Conservation (phyloP, 1,284 basidiomycete genomes). For the Fistulina hepatica region DNA sequence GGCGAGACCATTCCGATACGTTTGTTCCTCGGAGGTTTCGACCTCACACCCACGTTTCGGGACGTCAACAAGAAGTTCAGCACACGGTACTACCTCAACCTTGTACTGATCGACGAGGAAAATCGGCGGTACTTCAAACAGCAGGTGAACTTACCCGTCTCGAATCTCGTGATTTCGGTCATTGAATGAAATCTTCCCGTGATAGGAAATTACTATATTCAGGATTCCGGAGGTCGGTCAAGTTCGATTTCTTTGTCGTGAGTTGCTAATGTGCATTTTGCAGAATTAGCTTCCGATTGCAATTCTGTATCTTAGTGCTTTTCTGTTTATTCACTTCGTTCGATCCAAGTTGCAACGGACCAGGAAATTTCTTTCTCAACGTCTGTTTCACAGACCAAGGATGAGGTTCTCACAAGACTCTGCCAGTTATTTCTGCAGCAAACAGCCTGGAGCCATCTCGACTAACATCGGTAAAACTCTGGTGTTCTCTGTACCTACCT, state of each 20-base stretch:
- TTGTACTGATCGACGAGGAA: conserved; percentile 97
- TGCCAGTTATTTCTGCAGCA: too few relatives aligned
- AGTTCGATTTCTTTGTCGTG: neutral
- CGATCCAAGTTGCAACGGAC: neutral
- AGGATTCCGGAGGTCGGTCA: conserved; percentile 59
- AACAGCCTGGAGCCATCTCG: too few relatives aligned
- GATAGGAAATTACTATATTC: conserved; percentile 62
- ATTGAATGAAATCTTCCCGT: neutral
- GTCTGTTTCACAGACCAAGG: too few relatives aligned
- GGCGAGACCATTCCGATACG: conserved; percentile 98
- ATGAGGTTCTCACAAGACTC: too few relatives aligned
- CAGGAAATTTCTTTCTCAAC: too few relatives aligned
- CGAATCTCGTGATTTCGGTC: neutral
- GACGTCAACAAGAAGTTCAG: conserved; percentile 99
- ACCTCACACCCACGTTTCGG: conserved; percentile 95
- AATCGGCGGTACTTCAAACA: conserved; percentile 94
- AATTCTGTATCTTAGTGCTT: too few relatives aligned
- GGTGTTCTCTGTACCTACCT: too few relatives aligned
- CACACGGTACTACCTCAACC: conserved; percentile 91
- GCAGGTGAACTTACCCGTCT: conserved; percentile 36
- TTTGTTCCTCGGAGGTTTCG: conserved; percentile 95
- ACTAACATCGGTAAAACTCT: too few relatives aligned
- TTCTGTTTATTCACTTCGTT: conserved; percentile 1
- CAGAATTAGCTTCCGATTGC: too few relatives aligned
- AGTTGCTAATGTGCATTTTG: neutral